Base-by-base conservation (phyloP, 75 land plant species). In the Sequoia sempervirens region DNA sequence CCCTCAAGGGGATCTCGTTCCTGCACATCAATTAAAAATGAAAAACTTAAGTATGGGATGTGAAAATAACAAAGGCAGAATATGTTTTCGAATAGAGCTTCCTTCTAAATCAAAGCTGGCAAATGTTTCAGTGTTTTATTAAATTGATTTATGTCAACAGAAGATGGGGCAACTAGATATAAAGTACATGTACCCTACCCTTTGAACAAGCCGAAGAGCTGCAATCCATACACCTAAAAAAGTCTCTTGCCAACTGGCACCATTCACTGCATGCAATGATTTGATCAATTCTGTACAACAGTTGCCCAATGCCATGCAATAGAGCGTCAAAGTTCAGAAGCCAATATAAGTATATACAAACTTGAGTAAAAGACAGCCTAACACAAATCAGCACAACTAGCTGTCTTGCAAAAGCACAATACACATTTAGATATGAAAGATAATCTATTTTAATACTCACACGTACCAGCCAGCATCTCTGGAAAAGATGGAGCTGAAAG, bases 221-320 rank as follows among this genome's bases (percentile, higher is more conserved):
- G 98, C 88, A 83, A 90, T 87, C 98, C 96, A 96, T 28, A 96
- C 86, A 17, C 93, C 93, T 64, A 90, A 84, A 84, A 96, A 94
- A 13, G 96, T 88, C 50, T 96, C 95, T 86, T 94, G 92, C 98
- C 98, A 96, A 81, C 88, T 89, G n/a, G 93, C 92, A 52, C 86
- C 86, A 47, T 94, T 96, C 23, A 89, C 83, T 20, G 90, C 90
- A 84, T 92, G 92, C 38, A 94, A 87, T 28, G 98, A 87, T 53
- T 83, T 88, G 17, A 88, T 93, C 79, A 87, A 82, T 80, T 89
- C 98, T 96, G 93, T 83, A 85, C 41, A 80, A 32, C 80, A 17
- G 34, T 53, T 80, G 37, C 82, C 12, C 80, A 78, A 26, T 26
- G 11, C 8, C 20, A 23, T 4, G 10, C 47, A 82, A 11, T 41